Conservation (phyloP, 345 rosid genomes). For the Brassica nigra region DNA sequence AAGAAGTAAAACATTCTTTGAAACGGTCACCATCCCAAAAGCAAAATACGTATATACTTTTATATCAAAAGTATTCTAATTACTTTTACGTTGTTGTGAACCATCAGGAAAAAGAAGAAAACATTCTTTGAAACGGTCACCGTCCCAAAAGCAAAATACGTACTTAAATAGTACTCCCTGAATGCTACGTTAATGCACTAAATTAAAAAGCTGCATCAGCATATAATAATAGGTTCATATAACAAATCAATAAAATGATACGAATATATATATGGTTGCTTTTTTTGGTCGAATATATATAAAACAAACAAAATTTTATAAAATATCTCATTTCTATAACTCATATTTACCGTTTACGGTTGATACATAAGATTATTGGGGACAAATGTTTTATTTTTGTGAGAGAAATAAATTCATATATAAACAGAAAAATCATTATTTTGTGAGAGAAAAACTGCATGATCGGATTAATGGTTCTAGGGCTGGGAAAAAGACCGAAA, state of each 20-base stretch:
- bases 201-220: background rate
- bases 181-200: conserved; percentile 14
- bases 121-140: conserved; percentile 33
- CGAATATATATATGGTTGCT: background rate
- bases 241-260: background rate
- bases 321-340: background rate
- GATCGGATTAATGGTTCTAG: background rate
- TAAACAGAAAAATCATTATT: background rate
- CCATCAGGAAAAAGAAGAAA: background rate
- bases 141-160: background rate
- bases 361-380: background rate
- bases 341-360: background rate
- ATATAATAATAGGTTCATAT: background rate
- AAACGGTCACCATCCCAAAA: conserved; percentile 26
- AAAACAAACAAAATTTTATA: background rate
- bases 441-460: background rate
- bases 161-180: conserved; percentile 5
- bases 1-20: conserved; percentile 21
- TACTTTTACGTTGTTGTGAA: conserved; percentile 16
- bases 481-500: no score
- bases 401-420: background rate
- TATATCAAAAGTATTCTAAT: background rate
- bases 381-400: background rate
- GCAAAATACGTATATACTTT: conserved; percentile 21
- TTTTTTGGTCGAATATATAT: background rate